phyloP scores from a whole-genome alignment of 192 early-diverging fungal species.

The Dissophora globulifera region DNA sequence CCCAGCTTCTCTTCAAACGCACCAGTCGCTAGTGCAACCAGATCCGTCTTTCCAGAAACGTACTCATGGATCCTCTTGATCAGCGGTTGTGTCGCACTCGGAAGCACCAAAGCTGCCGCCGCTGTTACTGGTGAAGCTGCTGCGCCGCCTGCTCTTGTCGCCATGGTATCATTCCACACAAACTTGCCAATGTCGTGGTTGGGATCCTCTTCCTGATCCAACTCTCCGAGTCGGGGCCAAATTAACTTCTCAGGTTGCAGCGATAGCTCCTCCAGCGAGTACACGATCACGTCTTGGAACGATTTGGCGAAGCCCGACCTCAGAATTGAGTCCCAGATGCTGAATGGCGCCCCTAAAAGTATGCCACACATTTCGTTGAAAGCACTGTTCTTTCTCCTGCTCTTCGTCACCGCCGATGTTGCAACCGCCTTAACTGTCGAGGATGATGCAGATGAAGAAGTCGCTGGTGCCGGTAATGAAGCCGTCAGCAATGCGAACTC shows the following conservation, averaged over 20 bases:
- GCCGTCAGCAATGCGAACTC: conserved; percentile 27
- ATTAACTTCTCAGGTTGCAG: conserved; percentile 54
- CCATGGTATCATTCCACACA: conserved; percentile 24
- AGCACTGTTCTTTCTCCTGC: conserved; percentile 13
- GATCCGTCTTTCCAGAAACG: conserved; percentile 40
- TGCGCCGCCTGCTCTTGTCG: too few relatives aligned
- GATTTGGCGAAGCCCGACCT: conserved; percentile 51
- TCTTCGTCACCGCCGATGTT: too few relatives aligned
- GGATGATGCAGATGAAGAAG: too few relatives aligned
- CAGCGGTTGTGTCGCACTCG: conserved; percentile 39
- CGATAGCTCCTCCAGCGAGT: conserved; percentile 42
- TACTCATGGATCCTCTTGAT: conserved; percentile 32
- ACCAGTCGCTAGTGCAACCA: conserved; percentile 19
- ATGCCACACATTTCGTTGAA: conserved; percentile 43
- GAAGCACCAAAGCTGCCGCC: too few relatives aligned
- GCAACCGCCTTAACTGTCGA: too few relatives aligned
- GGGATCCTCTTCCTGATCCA: conserved; percentile 34
- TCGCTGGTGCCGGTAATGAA: too few relatives aligned
- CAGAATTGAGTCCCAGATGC: conserved; percentile 58
- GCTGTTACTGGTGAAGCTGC: too few relatives aligned
- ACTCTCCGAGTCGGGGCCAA: conserved; percentile 38
- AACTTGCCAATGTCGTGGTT: conserved; percentile 50
- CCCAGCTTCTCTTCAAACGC: conserved; percentile 17
- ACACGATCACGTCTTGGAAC: conserved; percentile 53
- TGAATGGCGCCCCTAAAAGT: conserved; percentile 48